These are phyloP conservation scores for Conidiobolus coronatus DNA, from an alignment of 371 early-diverging fungal genomes.

Conservation along the genomic window DNA sequence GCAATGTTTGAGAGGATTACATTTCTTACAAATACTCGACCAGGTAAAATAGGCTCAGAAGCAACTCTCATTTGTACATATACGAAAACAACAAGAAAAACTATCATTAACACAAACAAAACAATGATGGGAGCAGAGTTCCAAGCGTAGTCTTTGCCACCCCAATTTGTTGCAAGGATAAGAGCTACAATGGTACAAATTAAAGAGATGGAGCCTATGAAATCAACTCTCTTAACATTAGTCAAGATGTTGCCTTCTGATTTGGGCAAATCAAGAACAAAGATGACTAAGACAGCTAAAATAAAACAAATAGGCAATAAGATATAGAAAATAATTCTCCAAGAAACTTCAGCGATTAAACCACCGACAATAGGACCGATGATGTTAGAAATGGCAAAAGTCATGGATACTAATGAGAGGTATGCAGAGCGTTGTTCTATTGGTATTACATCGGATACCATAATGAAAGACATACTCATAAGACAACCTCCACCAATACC, in stretches of 20 bases:
- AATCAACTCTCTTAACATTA: conserved; percentile 25
- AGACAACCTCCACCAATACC: conserved; percentile 45
- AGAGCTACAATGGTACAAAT: conserved; percentile 12
- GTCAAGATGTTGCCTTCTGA: conserved; percentile 12
- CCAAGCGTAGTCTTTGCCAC: conserved; percentile 33
- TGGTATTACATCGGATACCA: conserved; percentile 43
- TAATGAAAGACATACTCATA: conserved; percentile 34
- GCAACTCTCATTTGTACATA: conserved; percentile 25
- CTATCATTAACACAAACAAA: conserved; percentile 34
- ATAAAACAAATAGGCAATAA: conserved; percentile 25
- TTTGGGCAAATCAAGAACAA: conserved; percentile 22
- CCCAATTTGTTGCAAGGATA: conserved; percentile 2
- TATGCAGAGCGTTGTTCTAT: conserved; percentile 37
- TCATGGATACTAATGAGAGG: conserved; percentile 25
- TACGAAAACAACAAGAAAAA: conserved; percentile 27
- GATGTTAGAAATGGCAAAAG: conserved; percentile 30
- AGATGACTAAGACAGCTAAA: conserved; percentile 15
- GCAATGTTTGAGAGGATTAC: conserved; percentile 16
- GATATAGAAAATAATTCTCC: conserved; percentile 16
- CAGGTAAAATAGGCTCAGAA: conserved; percentile 29
- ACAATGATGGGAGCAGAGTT: conserved; percentile 19
- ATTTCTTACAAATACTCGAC: conserved; percentile 18
- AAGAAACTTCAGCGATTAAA: conserved; percentile 1
- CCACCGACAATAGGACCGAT: conserved; percentile 1
- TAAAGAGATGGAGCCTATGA: conserved; percentile 22